These are phyloP conservation scores for Microglena sp. DNA, from an alignment of 139 green algal species.

Conservation along the genomic window DNA sequence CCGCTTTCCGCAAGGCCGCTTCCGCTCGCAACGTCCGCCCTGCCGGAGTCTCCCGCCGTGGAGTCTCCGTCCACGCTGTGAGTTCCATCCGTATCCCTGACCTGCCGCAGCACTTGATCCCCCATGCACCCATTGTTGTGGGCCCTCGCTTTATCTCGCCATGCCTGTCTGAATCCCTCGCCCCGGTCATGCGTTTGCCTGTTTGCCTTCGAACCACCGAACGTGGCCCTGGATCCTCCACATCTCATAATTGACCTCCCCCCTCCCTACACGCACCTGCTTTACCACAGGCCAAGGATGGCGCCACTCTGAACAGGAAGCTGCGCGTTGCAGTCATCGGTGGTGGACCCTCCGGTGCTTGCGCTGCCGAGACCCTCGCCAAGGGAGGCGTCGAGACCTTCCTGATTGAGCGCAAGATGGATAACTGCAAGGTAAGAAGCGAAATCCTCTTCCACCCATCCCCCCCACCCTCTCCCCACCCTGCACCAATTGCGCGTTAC, in stretches of 20 bases:
- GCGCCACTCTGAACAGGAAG: slow-evolving; percentile 58
- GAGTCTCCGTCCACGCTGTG: no score
- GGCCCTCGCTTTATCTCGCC: neutral
- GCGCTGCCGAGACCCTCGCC: slow-evolving; percentile 90
- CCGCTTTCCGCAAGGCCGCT: no score
- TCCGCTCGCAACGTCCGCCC: no score
- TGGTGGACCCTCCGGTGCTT: slow-evolving; percentile 88
- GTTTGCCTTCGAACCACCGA: neutral
- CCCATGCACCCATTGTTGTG: neutral
- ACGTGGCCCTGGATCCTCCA: neutral
- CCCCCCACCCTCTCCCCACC: no score
- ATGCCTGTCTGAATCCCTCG: neutral
- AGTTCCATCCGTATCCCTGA: no score
- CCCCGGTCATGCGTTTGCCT: neutral
- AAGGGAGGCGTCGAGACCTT: slow-evolving; percentile 87
- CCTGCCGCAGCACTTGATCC: slow-evolving; percentile 1
- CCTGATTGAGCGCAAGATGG: slow-evolving; percentile 95
- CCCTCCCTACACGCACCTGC: slow-evolving; percentile 15
- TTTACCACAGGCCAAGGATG: slow-evolving; percentile 67
- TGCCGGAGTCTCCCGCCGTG: no score
- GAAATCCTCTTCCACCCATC: neutral
- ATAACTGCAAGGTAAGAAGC: slow-evolving; percentile 90
- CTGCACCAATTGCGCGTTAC: no score
- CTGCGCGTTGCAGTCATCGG: slow-evolving; percentile 91
- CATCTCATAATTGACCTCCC: no score